These are phyloP conservation scores for Solanum paucissectum DNA, from an alignment of 257 asterid species.

Conservation along the genomic window DNA sequence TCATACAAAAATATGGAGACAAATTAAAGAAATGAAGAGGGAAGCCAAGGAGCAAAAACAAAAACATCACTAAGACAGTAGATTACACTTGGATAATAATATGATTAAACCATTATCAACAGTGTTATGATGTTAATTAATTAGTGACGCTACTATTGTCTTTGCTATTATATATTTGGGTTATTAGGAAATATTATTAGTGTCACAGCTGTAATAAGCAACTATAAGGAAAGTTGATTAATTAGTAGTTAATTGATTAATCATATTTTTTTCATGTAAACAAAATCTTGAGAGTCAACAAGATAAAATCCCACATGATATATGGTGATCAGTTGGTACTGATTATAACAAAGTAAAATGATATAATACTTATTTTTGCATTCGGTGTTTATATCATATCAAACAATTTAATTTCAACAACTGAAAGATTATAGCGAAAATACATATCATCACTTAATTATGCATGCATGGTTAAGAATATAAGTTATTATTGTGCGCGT, in stretches of 20 bases:
- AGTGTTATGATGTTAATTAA: slow-evolving; percentile 5
- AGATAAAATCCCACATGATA: slow-evolving; percentile 6
- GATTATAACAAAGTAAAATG: slow-evolving; percentile 2
- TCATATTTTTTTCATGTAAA: neutral
- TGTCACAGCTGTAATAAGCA: neutral
- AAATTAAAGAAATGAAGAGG: neutral
- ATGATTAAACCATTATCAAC: slow-evolving; percentile 29
- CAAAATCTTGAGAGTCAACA: slow-evolving; percentile 30
- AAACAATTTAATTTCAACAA: neutral
- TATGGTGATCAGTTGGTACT: neutral
- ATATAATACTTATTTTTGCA: neutral
- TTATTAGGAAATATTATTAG: neutral
- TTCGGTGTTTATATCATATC: neutral
- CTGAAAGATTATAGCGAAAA: neutral
- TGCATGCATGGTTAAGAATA: neutral
- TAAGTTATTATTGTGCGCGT: neutral
- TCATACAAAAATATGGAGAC: neutral
- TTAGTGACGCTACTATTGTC: neutral
- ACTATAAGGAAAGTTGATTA: neutral
- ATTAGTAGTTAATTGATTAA: neutral
- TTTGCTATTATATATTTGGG: slow-evolving; percentile 6
- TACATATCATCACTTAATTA: neutral
- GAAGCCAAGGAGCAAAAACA: slow-evolving; percentile 11
- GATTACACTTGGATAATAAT: slow-evolving; percentile 9
- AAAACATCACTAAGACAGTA: slow-evolving; percentile 19